Base-by-base conservation (phyloP, 768 basidiomycete species). In the Pleurotus eryngii region DNA sequence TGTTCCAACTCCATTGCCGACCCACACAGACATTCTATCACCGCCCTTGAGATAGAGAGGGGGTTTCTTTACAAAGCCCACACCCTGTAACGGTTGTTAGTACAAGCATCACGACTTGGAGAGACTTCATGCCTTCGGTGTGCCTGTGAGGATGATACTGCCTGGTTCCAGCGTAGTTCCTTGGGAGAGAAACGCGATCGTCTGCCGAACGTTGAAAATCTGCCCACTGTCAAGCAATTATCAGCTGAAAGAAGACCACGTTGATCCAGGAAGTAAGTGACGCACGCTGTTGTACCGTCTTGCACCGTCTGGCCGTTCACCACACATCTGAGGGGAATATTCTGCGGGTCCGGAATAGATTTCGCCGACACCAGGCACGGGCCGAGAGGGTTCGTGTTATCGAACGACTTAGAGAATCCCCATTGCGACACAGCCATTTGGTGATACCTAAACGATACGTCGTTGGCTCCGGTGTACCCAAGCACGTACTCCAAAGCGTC, bases 401-500 rank as follows among this genome's bases (percentile, higher is more conserved):
- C 85, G 62, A 92, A 95, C 42, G 87, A 80, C 70, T 95, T 95
- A 24, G 90, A 92, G 71, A 92, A 94, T 27, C 81, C 76, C 92
- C 93, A 95, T 63, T 95, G 93, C 0, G 87, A 86, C 8, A 87
- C 85, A 3, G 83, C 82, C 72, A 89, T 74, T 67, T 95, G 93
- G 63, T 88, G 86, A 61, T 86, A 84, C 42, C 93, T 82, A 81
- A 93, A 92, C 4, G 91, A 92, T 55, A 90, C 91, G 65, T 92
- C 90, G 65, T 92, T 92, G 4, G 84, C 87, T 2, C 77, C 87
- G 3, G 88, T 90, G 65, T 92, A 95, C 2, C 83, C 92, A 0
- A 95, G 79, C 15, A 95, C 88, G 63, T 93, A 93, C 67, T 94
- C 87, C 42, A 95, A 76, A 0, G 93, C 93, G 5, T 94, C 84